Base-by-base conservation (phyloP, 2,329 filamentous ascomycete species). In the Botrytis deweyae region DNA sequence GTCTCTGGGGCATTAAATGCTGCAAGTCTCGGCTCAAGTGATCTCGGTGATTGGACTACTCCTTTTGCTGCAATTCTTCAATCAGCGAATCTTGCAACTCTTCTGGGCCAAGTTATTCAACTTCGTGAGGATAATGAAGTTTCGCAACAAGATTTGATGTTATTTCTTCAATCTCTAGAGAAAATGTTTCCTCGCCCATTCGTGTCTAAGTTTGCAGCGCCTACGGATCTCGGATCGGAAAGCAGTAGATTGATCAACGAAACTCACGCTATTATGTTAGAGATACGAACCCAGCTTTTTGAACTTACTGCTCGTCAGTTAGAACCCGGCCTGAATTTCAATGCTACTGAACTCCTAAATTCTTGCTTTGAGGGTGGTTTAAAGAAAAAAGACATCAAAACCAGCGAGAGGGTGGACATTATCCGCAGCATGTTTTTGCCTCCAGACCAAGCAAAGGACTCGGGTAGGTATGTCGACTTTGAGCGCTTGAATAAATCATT, bases 251-350 rank as follows among this genome's bases (percentile, higher is more conserved):
- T 88, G 10, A 74, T 81, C 20, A 67, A 83, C 70, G 76, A 83
- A 62, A 87, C 86, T 0, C 86, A 88, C 72, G 78, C 84, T 5
- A 76, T 89, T 36, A 86, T 83, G 1, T 79, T 90, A 10, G 85
- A 87, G 10, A 82, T 90, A 36, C 84, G 88, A 3, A 89, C 87
- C 3, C 88, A 90, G 75, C 81, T 84, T 18, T 81, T 85, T n/a
- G 85, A 89, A 59, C 75, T 82, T n/a, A 79, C 82, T 9, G 78
- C 87, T 6, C 79, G 82, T 59, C 79, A 78, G 12, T 76, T 81
- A 44, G 73, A 81, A 42, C 77, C 80, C 8, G 59, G 74, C 8
- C 49, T 76, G 2, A 76, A 76, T 14, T 85, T 83, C 65, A 78
- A 85, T 74, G 83, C 85, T 6, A 78, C 84, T 20, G 77, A 79